Base-by-base conservation (phyloP, 2,329 filamentous ascomycete species). In the Fusarium udum region DNA sequence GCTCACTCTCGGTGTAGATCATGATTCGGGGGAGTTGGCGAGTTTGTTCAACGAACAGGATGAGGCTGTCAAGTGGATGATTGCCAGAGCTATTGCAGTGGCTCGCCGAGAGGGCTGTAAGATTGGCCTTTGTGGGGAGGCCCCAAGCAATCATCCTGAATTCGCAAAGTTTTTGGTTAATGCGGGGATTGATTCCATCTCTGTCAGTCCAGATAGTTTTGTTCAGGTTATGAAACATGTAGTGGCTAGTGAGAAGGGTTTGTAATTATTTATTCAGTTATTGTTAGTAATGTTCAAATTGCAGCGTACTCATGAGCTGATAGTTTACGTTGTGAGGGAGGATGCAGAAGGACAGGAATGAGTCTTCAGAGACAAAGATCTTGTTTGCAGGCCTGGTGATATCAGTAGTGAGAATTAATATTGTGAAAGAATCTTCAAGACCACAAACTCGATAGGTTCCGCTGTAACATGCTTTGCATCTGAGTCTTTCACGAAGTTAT, bases 151-250 rank as follows among this genome's bases (percentile, higher is more conserved):
- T 43, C 81, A 83, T 72, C 82, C 82, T 7, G 79, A 80, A 55
- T 83, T 83, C 64, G 82, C 79, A 16, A 74, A 64, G 40, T 83
- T 83, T 60, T 57, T 83, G 24, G 81, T 82, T 2, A 69, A 80
- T 24, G 73, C 76, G 1, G 81, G 81, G 4, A 83, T 84, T 53
- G 72, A 81, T 72, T 83, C 82, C 0, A 80, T 84, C 28, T 83
- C 82, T 15, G 82, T 83, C 13, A 83, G 79, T 55, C 81, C 82
- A 2, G 82, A 83, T 49, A 83, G 81, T 61, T 83, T 82, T 73
- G 70, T 83, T 15, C 77, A 78, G 1, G 81, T 83, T 11, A 82
- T 80, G 73, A 74, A 75, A 57, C 71, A 80, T 61, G 79, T 81
- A 10, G 69, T 79, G 40, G 76, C 64, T 39, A 53, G 37, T 22